Percentiles rank a stretch among this genome's conserved stretches.
phyloP scores from a whole-genome alignment of 352 stramenopile species.

The Globisporangium perplexum region DNA sequence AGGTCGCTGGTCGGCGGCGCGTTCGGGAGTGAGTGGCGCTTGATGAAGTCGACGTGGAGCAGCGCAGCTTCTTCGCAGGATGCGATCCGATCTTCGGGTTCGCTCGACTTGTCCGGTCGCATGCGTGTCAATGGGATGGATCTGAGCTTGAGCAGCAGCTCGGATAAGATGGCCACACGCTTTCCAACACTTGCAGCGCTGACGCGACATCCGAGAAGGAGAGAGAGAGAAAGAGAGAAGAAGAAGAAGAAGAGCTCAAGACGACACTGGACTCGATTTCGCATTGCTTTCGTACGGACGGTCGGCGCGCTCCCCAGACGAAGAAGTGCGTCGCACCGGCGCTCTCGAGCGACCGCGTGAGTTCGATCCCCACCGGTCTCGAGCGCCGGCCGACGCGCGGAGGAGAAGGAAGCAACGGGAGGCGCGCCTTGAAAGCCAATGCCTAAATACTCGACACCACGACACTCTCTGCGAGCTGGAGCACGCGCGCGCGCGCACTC shows the following conservation, averaged over 20 bases:
- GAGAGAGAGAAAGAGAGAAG: not conserved
- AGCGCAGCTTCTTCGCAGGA: no score
- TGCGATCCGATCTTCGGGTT: no score
- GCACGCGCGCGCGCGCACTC: not conserved
- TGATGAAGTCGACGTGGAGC: no score
- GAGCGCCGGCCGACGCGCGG: not conserved
- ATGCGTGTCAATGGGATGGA: no score
- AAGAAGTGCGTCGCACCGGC: not conserved
- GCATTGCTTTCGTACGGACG: not conserved
- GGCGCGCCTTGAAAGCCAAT: not conserved
- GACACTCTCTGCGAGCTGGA: constrained; percentile 2
- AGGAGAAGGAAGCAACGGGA: not conserved
- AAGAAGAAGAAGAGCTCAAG: not conserved
- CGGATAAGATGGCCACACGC: no score
- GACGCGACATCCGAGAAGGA: no score
- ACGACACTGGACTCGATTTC: not conserved
- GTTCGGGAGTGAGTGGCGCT: not conserved
- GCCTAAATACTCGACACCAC: not conserved
- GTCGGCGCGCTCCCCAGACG: not conserved
- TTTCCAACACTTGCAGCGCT: no score
- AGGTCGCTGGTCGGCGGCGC: not conserved
- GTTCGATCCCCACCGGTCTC: constrained; percentile 1
- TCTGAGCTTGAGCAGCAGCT: no score
- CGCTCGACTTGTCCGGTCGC: no score
- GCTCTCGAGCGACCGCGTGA: constrained; percentile 2